phyloP scores from a whole-genome alignment of 2,329 filamentous ascomycete species.

The Pseudomassariella vexata region DNA sequence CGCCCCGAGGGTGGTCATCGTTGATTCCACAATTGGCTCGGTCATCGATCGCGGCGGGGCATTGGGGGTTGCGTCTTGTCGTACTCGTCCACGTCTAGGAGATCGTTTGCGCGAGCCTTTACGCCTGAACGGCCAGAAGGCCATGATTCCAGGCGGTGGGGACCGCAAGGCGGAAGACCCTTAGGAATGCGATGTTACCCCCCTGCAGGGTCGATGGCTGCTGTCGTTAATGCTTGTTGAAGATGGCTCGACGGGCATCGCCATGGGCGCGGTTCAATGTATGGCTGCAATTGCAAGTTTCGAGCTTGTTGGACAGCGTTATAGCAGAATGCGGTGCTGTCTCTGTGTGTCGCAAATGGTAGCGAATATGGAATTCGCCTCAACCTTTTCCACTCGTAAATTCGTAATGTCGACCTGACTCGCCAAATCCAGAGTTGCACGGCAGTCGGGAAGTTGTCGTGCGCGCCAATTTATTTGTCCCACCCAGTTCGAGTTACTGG shows the following conservation, averaged over 20 bases:
- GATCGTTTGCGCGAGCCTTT: constrained; percentile 61
- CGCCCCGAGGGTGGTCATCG: neutral
- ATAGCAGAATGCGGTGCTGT: too few relatives aligned
- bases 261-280: constrained; percentile 27
- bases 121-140: constrained; percentile 78
- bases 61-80: constrained; percentile 29
- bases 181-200: constrained; percentile 5
- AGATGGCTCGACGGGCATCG: constrained; percentile 19
- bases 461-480: too few relatives aligned
- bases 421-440: too few relatives aligned
- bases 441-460: too few relatives aligned
- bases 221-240: constrained; percentile 20
- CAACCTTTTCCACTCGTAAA: too few relatives aligned
- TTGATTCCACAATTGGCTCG: constrained; percentile 11
- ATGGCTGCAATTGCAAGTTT: too few relatives aligned
- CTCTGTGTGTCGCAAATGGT: too few relatives aligned
- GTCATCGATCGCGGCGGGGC: constrained; percentile 18
- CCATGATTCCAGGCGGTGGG: constrained; percentile 44
- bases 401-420: too few relatives aligned
- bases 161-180: neutral
- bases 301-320: too few relatives aligned
- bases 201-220: constrained; percentile 14
- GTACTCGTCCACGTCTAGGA: constrained; percentile 36
- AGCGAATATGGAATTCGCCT: too few relatives aligned
- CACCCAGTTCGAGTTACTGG: too few relatives aligned